Percentiles rank a stretch among this genome's conserved stretches.
Conservation (phyloP, 768 basidiomycete genomes). For the Amanita rimosa region DNA sequence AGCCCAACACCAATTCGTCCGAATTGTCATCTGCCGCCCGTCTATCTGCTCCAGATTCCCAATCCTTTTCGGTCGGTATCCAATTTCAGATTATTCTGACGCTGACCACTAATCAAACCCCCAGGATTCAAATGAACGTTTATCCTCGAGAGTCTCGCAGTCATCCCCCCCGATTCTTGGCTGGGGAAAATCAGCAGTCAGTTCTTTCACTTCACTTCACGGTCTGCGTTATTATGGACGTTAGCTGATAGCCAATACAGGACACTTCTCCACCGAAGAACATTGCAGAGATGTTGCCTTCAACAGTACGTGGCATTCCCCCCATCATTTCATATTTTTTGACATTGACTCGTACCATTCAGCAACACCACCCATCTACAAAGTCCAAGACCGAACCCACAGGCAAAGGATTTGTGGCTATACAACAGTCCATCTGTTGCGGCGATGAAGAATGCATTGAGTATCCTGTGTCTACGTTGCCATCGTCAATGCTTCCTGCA, state of each 20-base stretch:
- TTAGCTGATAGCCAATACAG: background rate
- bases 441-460: background rate
- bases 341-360: background rate
- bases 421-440: background rate
- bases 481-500: background rate
- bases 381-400: background rate
- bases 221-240: background rate
- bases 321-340: too few species aligned
- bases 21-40: background rate
- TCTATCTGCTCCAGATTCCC: background rate
- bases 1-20: too few species aligned
- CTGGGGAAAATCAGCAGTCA: background rate
- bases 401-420: background rate
- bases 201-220: background rate
- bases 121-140: background rate
- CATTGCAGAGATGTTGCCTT: background rate
- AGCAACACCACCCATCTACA: background rate
- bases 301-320: background rate
- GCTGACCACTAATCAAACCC: background rate
- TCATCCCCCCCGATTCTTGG: background rate
- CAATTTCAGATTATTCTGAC: too few species aligned
- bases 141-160: background rate
- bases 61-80: background rate
- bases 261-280: background rate
- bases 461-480: background rate